Evolutionary conservation across 768 basidiomycete genomes (phyloP), one percentile per base, ranked within the genome.

Genomic region (Clitopilus passeckerianus): DNA sequence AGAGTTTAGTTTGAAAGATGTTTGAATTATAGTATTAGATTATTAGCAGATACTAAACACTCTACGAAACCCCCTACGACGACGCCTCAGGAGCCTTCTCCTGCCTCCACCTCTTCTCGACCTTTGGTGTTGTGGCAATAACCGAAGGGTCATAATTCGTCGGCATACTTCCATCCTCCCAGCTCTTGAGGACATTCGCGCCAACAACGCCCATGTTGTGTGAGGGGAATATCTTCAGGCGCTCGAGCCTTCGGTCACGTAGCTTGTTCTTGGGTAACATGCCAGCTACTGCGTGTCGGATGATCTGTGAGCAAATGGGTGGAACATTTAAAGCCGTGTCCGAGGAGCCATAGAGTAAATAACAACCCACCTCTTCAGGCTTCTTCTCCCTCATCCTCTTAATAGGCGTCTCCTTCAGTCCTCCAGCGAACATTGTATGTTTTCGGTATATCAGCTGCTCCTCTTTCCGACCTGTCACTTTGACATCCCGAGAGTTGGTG

Each of bases 261-360:
- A 97, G 85, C 63, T 90, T 95, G 79, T 99, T 99, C 76, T 98
- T 99, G 34, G 96, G 97, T 57, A 99, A 80, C 97, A 99, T 99
- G 66, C 96, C 93, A 10, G 96, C 91, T 4, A 99, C 97, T 3
- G 97, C 97, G 64, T 93, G 86, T 12, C 93, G 87, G 59, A 99
- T 93, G 65, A 98, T 92, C 97, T 99, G 69, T 15, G 58, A 27
- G 43, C 9, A 34, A 34, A 24, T 24, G 23, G 12, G 18, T 20
- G 41, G 27, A 30, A 30, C 27, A 7, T 3, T 30, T 30, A 30
- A 7, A 30, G 27, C 27, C 27, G 7, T 30, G 27, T 30, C 7
- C 27, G 27, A 30, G 27, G 7, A 50, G 46, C 4, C 9, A 50
- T 12, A 50, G 53, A 37, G 34, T 12, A n/a, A 16, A 50, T 27